Percentiles rank a stretch among this genome's conserved stretches.
These are phyloP conservation scores for Cryphonectria nitschkei DNA, from an alignment of 2,329 filamentous ascomycete species.

Conservation along the genomic window DNA sequence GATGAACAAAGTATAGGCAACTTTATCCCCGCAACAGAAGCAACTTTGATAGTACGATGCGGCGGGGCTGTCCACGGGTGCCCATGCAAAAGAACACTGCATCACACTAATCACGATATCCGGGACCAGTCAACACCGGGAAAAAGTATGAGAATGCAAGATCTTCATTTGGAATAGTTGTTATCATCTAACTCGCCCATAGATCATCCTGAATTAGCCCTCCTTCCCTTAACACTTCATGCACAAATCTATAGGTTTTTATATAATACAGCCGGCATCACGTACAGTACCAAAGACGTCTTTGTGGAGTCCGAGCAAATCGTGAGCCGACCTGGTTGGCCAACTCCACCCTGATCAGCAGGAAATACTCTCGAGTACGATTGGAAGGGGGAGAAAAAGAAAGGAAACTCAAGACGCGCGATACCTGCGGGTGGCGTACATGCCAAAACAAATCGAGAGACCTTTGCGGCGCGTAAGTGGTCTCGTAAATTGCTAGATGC, in stretches of 20 bases:
- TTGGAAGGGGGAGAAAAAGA: no score
- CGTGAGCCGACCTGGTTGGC: neutral
- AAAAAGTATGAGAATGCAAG: neutral
- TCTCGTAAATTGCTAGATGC: neutral
- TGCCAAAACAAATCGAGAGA: neutral
- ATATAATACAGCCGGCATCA: neutral
- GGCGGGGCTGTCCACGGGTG: neutral
- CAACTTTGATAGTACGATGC: neutral
- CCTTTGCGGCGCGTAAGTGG: neutral
- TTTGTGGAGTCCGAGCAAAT: neutral
- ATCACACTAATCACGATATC: neutral
- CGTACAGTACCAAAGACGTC: neutral
- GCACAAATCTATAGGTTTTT: neutral
- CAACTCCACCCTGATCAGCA: neutral
- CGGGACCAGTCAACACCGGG: neutral
- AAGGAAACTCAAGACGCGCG: neutral
- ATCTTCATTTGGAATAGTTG: no score
- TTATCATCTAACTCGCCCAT: neutral
- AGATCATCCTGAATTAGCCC: neutral
- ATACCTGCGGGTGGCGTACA: neutral
- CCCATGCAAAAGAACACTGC: neutral
- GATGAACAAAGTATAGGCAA: neutral
- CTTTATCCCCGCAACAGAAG: neutral
- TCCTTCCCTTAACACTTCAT: neutral
- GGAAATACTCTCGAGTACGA: no score